phyloP scores from a whole-genome alignment of 2,329 filamentous ascomycete genomes.

The Pseudogymnoascus sp. region DNA sequence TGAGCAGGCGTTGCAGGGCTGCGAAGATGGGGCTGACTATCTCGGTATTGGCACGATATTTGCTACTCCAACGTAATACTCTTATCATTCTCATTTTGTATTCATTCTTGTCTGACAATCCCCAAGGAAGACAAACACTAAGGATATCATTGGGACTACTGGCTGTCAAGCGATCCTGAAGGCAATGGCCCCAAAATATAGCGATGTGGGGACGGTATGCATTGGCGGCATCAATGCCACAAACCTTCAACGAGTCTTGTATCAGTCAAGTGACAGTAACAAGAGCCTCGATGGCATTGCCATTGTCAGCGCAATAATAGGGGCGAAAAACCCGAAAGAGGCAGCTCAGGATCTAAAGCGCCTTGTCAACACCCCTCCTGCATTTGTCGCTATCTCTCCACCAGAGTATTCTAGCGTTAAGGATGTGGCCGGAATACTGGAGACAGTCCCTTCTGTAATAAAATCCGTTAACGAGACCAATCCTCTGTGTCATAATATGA shows the following conservation, averaged over 20 bases:
- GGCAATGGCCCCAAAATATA: conserved; percentile 37
- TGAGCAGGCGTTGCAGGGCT: conserved; percentile 64
- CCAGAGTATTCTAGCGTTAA: conserved; percentile 14
- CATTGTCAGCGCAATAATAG: conserved; percentile 82
- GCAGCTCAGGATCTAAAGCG: conserved; percentile 51
- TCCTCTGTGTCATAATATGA: conserved; percentile 92
- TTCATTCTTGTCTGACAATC: neutral
- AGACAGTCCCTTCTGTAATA: conserved; percentile 37
- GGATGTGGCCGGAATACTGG: conserved; percentile 19
- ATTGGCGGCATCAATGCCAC: conserved; percentile 80
- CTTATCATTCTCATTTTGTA: conserved; percentile 22
- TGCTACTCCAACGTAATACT: conserved; percentile 63
- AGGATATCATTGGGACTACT: conserved; percentile 66
- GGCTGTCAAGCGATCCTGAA: conserved; percentile 60
- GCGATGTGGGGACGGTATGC: conserved; percentile 57
- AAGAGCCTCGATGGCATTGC: conserved; percentile 73
- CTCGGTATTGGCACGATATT: conserved; percentile 86
- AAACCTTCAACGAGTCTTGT: conserved; percentile 67
- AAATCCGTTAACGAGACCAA: conserved; percentile 48
- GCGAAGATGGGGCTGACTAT: conserved; percentile 74
- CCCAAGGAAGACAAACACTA: conserved; percentile 73
- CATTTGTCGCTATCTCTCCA: conserved; percentile 19
- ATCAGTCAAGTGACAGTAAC: conserved; percentile 47
- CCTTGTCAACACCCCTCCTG: conserved; percentile 37
- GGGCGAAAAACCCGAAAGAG: conserved; percentile 55